These are phyloP conservation scores for Hymenoscyphus salicellus DNA, from an alignment of 2,329 filamentous ascomycete genomes.

Conservation along the genomic window DNA sequence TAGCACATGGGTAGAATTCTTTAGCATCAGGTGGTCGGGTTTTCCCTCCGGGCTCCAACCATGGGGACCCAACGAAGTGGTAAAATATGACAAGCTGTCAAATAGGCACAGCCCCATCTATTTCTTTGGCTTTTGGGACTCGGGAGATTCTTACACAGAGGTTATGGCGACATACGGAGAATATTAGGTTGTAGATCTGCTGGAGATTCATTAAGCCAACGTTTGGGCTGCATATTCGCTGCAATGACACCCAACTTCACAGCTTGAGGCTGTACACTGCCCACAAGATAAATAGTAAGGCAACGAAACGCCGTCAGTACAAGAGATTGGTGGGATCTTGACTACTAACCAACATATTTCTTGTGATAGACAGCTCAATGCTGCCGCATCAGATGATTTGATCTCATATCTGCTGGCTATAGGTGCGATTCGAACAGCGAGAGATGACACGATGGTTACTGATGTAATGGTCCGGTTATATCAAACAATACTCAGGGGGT, in stretches of 20 bases:
- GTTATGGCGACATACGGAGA: background rate
- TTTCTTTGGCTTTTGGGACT: background rate
- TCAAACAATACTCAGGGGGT: background rate
- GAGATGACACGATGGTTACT: background rate
- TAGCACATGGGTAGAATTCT: constrained; percentile 1
- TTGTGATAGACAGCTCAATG: background rate
- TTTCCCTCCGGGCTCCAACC: background rate
- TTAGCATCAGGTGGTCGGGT: background rate
- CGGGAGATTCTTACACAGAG: background rate
- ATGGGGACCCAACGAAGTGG: background rate
- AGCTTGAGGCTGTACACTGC: background rate
- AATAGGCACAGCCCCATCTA: background rate
- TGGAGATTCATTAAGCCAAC: background rate
- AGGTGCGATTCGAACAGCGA: background rate
- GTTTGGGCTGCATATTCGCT: background rate
- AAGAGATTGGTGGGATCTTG: background rate
- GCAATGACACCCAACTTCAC: background rate
- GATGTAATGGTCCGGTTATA: background rate
- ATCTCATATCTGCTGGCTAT: background rate
- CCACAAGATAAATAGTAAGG: background rate
- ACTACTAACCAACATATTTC: background rate
- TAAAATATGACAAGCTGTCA: background rate
- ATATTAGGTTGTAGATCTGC: background rate
- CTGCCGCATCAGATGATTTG: background rate
- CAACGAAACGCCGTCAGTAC: background rate